Base-by-base conservation (phyloP, 768 basidiomycete genomes). In the Lanmaoa pseudosensibilis region DNA sequence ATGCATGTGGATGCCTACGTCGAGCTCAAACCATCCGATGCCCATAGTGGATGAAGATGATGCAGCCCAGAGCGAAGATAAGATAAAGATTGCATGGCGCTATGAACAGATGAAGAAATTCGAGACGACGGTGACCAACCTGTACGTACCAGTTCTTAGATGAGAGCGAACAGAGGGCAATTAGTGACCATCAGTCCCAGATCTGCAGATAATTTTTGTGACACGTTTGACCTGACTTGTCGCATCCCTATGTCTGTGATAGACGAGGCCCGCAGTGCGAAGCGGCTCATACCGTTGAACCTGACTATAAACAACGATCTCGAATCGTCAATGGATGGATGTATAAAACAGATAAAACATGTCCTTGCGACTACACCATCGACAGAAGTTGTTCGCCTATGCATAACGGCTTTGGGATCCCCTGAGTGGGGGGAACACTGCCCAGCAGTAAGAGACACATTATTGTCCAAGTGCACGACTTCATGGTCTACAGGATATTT, bases 41-140 rank as follows among this genome's bases (percentile, higher is more conserved):
- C 57, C 64, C 15, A 23, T 55, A 11, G 49, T 49, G 30, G 78
- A 80, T 40, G 74, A 77, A 36, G 65, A 56, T 32, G 65, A 62
- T 34, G 61, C 60, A n/a, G 67, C 68, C 13, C 78, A 78, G 61
- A 67, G 64, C 36, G 80, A 75, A 40, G 78, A 83, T 27, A 86
- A 85, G 64, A 89, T 95, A 61, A 96, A 90, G 76, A 98, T 99
- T 64, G 97, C 97, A 32, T 99, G 97, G 92, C 82, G 97, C 67
- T 99, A 99, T 72, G 92, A 93, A 66, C 81, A 86, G 55, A 90
- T 98, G 90, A 91, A 88, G 74, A 86, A 80, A 73, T 96, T 97
- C 70, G 84, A 92, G 74, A 97, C 94, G 5, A 93, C 92, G 3
- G 85, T 94, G 21, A 68, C 77, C 44, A 73, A 74, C 59, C 73